A percentile compares a stretch with the other conserved stretches of the same genome.
phyloP scores from a whole-genome alignment of 805 yeast species.

The Komagataella pastoris region DNA sequence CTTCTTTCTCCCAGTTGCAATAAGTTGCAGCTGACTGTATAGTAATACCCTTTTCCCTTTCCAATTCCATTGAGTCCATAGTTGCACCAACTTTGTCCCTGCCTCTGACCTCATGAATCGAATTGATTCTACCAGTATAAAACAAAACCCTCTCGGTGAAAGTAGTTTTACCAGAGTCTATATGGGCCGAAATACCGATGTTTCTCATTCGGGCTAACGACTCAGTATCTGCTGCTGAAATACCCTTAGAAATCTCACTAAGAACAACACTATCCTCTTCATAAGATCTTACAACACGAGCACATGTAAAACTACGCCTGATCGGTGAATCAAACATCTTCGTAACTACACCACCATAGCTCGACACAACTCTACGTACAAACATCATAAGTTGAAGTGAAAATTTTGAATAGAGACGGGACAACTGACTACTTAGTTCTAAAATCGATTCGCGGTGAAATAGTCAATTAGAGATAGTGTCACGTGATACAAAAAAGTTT shows the following conservation, averaged over 20 bases:
- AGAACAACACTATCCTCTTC: slow-evolving; percentile 64
- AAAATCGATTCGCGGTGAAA: not conserved
- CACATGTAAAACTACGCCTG: not conserved
- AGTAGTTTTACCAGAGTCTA: slow-evolving; percentile 96
- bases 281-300: slow-evolving; percentile 24
- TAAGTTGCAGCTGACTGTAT: slow-evolving; percentile 98
- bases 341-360: not conserved
- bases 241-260: slow-evolving; percentile 36
- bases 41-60: slow-evolving; percentile 96
- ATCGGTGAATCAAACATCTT: not conserved
- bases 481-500: not conserved
- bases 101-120: slow-evolving; percentile 94
- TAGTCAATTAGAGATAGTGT: not conserved
- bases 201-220: slow-evolving; percentile 62
- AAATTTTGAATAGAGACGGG: not conserved
- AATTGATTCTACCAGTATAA: slow-evolving; percentile 94
- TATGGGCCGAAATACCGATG: slow-evolving; percentile 96
- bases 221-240: slow-evolving; percentile 37
- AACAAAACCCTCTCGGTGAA: slow-evolving; percentile 94
- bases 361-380: not conserved
- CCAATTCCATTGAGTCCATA: slow-evolving; percentile 98
- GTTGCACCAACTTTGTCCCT: slow-evolving; percentile 97
- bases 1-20: slow-evolving; percentile 85
- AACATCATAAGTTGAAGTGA: not conserved
- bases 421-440: too few relatives aligned